Evolutionary conservation across 2,329 filamentous ascomycete species (phyloP).

Genomic region (Colletotrichum nymphaeae): DNA sequence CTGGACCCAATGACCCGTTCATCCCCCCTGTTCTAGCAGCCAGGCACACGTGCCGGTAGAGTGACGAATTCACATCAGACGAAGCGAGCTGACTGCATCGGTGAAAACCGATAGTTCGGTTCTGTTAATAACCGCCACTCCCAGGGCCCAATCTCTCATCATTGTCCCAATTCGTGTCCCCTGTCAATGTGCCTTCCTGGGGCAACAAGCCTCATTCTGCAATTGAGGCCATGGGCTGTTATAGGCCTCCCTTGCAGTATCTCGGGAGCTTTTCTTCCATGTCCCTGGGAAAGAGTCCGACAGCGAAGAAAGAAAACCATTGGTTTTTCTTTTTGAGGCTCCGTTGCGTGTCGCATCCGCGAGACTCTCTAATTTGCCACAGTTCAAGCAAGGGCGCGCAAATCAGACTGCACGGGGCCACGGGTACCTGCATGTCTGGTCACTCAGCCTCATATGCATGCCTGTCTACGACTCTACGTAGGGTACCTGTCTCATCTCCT

Average conservation of each 20-base stretch:
- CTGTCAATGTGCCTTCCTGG: background rate
- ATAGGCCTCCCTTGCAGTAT: background rate
- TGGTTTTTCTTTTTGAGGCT: background rate
- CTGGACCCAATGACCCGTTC: background rate
- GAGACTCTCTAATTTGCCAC: conserved; percentile 23
- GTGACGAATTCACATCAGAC: background rate
- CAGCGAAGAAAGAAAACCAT: background rate
- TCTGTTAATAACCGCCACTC: background rate
- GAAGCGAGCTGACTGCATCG: background rate
- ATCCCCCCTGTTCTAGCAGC: background rate
- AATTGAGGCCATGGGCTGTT: background rate
- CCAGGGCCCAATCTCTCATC: background rate
- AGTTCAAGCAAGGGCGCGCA: conserved; percentile 10
- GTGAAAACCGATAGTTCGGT: conserved; percentile 25
- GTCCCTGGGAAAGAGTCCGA: too few relatives aligned
- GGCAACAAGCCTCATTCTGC: background rate
- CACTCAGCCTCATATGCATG: background rate
- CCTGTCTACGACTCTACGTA: background rate
- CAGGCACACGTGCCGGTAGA: background rate
- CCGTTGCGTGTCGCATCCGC: background rate
- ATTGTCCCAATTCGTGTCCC: background rate
- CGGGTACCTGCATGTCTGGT: background rate
- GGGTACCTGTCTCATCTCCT: background rate
- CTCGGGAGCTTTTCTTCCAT: background rate
- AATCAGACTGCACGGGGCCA: background rate